Base-by-base conservation (phyloP, 495 filamentous ascomycete genomes). In the Aspergillus sparsus region DNA sequence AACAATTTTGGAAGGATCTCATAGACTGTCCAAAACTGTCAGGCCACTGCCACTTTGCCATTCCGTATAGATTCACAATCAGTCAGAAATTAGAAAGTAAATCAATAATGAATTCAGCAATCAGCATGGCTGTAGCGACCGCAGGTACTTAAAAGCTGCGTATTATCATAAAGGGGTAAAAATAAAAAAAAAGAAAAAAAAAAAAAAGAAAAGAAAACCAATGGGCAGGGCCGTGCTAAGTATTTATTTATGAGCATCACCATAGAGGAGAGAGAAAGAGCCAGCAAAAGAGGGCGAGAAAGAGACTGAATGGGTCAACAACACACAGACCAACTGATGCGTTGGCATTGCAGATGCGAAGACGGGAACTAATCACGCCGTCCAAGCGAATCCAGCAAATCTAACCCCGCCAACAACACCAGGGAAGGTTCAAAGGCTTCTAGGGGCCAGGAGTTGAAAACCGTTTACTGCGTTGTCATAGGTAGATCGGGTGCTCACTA, bases 291-390 rank as follows among this genome's bases (percentile, higher is more conserved):
- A n/a, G 21, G 21, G 3, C 21, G 21, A 27, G 21, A 27, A 27
- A 27, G 21, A 27, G 21, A 27, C 21, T n/a, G n/a, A n/a, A n/a
- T n/a, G n/a, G n/a, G n/a, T n/a, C n/a, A n/a, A 27, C 60, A 55
- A 62, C 65, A 70, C 71, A 71, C 72, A 67, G 68, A 68, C 69
- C 72, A 74, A 69, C 53, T 70, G 71, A 72, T 74, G 72, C 62
- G 72, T 72, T 74, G 72, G 72, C 72, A 71, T 55, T 72, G 70
- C 67, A 69, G 67, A 61, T 62, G 64, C 64, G 57, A 59, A 62
- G 64, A 66, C 67, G 67, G 67, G 64, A 63, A 62, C 67, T 69
- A 69, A 67, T 57, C 61, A 59, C 62, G 53, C 57, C 61, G 54
- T 61, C 57, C 58, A 61, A 49, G 57, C 44, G 46, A 13, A 21